Evolutionary conservation across 2,329 filamentous ascomycete genomes (phyloP).

Genomic region (Arthrinium phaeospermum): DNA sequence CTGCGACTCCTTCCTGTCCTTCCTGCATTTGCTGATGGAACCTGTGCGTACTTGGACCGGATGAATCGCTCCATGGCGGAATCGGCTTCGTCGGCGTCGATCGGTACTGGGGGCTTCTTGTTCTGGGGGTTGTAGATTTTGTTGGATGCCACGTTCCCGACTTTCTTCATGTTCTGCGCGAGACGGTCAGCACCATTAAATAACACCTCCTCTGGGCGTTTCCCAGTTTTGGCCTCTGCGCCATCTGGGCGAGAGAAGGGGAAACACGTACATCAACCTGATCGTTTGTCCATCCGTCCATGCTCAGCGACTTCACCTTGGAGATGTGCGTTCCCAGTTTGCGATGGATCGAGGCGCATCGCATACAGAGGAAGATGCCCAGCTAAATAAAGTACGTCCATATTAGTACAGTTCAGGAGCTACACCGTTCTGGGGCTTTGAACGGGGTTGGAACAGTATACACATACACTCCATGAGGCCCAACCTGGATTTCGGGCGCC

Average conservation of each 20-base stretch:
- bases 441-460: not conserved
- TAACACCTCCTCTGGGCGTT: not conserved
- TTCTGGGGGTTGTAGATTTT: constrained; percentile 87
- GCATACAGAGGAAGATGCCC: constrained; percentile 96
- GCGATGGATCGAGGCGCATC: constrained; percentile 92
- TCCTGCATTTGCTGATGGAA: constrained; percentile 29
- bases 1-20: constrained; percentile 48
- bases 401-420: constrained; percentile 21
- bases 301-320: constrained; percentile 97
- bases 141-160: constrained; percentile 87
- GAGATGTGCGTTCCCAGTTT: constrained; percentile 98
- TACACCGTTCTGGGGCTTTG: not conserved
- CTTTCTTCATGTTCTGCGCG: constrained; percentile 86
- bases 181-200: not conserved
- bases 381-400: constrained; percentile 65
- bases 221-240: not conserved
- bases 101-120: constrained; percentile 80
- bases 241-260: not conserved
- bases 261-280: constrained; percentile 82
- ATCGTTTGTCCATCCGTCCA: constrained; percentile 96
- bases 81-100: constrained; percentile 92
- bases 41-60: constrained; percentile 86
- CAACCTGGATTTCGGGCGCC: constrained; percentile 90
- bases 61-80: constrained; percentile 96
- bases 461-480: constrained; percentile 93